phyloP scores from a whole-genome alignment of 805 yeast genomes.

The Starmerella apis region DNA sequence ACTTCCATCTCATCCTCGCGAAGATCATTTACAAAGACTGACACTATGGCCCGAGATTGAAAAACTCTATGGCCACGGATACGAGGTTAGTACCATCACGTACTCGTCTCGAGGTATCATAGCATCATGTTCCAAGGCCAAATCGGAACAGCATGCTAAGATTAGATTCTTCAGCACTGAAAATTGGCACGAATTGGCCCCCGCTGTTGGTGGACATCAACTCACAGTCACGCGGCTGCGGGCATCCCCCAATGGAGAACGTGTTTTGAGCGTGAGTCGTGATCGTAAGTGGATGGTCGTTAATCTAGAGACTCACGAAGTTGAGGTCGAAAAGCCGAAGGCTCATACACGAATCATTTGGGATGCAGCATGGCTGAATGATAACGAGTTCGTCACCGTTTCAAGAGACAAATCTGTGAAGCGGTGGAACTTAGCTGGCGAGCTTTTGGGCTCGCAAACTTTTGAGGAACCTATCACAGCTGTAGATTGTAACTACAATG shows the following conservation, averaged over 20 bases:
- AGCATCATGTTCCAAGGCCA: conserved; percentile 89
- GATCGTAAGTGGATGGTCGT: conserved; percentile 80
- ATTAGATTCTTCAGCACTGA: conserved; percentile 58
- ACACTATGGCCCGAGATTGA: conserved; percentile 93
- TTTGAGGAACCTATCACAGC: conserved; percentile 24
- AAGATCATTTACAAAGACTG: conserved; percentile 81
- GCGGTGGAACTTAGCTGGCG: conserved; percentile 27
- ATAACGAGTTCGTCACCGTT: conserved; percentile 57
- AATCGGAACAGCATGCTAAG: conserved; percentile 73
- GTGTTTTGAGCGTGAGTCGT: conserved; percentile 68
- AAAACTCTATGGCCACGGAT: conserved; percentile 94
- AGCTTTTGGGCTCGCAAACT: conserved; percentile 14
- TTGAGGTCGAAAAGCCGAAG: conserved; percentile 39
- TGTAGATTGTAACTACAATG: conserved; percentile 11
- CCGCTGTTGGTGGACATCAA: conserved; percentile 43
- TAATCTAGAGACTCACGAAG: conserved; percentile 34
- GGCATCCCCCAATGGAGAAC: conserved; percentile 59
- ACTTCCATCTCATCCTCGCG: conserved; percentile 60
- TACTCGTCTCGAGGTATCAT: conserved; percentile 52
- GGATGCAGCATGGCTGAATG: conserved; percentile 76
- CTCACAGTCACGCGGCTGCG: conserved; percentile 75
- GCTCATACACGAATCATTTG: conserved; percentile 90
- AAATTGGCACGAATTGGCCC: conserved; percentile 50
- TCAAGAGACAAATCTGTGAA: conserved; percentile 76
- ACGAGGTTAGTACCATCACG: conserved; percentile 75